Percentiles rank a stretch among this genome's conserved stretches.
These are phyloP conservation scores for Lipomyces kockii DNA, from an alignment of 805 yeast species.

Conservation along the genomic window DNA sequence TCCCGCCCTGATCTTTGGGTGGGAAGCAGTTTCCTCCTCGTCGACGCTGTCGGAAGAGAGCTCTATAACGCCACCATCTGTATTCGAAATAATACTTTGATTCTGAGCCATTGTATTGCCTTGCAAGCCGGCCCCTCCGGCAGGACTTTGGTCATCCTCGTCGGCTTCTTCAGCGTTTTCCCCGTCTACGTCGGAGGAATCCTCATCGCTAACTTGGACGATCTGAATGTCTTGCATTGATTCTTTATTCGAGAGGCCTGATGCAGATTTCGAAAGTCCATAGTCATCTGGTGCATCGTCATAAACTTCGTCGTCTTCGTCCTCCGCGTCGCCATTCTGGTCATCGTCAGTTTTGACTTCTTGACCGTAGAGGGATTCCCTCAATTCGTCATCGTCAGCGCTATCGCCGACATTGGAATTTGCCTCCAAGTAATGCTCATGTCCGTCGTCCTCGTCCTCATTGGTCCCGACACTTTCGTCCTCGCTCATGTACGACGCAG, in stretches of 20 bases:
- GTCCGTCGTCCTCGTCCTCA: background rate
- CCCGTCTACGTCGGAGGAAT: background rate
- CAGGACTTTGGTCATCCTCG: slow-evolving; percentile 7
- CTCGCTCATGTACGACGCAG: background rate
- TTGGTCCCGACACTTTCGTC: background rate
- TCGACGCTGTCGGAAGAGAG: background rate
- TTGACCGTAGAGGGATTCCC: background rate
- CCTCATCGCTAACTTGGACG: background rate
- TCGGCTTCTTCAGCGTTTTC: background rate
- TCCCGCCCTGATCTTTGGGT: background rate
- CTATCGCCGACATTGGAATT: background rate
- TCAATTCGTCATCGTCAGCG: background rate
- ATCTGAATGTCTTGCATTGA: background rate
- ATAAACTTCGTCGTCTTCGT: background rate
- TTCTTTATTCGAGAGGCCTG: background rate
- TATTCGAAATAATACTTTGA: slow-evolving; percentile 5
- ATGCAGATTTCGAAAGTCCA: background rate
- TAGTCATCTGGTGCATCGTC: slow-evolving; percentile 1
- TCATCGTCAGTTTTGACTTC: background rate
- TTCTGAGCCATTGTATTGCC: background rate
- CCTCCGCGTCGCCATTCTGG: slow-evolving; percentile 11
- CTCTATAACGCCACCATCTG: slow-evolving; percentile 2
- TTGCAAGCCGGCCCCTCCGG: background rate
- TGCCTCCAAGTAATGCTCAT: background rate
- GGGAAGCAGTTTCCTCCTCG: background rate